Evolutionary conservation across 352 stramenopile genomes (phyloP).

Genomic region (Phytophthora pluvialis): DNA sequence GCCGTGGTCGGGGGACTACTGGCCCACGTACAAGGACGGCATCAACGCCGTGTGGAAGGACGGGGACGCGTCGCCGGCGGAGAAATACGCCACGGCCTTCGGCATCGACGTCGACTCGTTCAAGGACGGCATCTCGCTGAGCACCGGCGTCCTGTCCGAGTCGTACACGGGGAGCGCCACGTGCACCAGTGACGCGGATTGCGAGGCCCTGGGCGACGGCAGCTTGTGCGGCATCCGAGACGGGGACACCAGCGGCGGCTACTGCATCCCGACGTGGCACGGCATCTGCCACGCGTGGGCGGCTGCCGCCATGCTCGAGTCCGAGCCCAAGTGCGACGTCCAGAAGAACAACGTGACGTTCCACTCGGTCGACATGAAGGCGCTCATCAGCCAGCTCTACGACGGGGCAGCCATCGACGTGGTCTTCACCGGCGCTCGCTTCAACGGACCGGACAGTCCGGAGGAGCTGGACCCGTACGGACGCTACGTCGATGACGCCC

Average conservation of each 20-base stretch:
- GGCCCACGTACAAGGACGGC: conserved; percentile 64
- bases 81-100: conserved; percentile 59
- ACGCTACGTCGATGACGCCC: conserved; percentile 49
- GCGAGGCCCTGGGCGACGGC: conserved; percentile 20
- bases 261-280: conserved; percentile 52
- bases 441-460: conserved; percentile 35
- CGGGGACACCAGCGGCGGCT: conserved; percentile 44
- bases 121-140: conserved; percentile 41
- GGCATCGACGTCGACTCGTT: conserved; percentile 39
- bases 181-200: conserved; percentile 38
- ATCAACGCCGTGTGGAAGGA: conserved; percentile 54
- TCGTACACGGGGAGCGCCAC: conserved; percentile 20
- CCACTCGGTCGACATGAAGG: conserved; percentile 58
- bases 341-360: conserved; percentile 58
- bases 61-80: conserved; percentile 33
- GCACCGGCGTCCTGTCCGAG: conserved; percentile 44
- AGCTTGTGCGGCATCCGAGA: conserved; percentile 41
- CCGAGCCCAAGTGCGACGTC: conserved; percentile 53
- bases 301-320: conserved; percentile 44
- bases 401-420: conserved; percentile 41
- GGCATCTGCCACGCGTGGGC: conserved; percentile 58
- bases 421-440: conserved; percentile 52
- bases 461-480: conserved; percentile 53
- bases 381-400: conserved; percentile 50
- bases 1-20: conserved; percentile 66